Percentiles rank a stretch among this genome's conserved stretches.
phyloP scores from a whole-genome alignment of 208 protist genomes.

The Acanthamoeba triangularis region DNA sequence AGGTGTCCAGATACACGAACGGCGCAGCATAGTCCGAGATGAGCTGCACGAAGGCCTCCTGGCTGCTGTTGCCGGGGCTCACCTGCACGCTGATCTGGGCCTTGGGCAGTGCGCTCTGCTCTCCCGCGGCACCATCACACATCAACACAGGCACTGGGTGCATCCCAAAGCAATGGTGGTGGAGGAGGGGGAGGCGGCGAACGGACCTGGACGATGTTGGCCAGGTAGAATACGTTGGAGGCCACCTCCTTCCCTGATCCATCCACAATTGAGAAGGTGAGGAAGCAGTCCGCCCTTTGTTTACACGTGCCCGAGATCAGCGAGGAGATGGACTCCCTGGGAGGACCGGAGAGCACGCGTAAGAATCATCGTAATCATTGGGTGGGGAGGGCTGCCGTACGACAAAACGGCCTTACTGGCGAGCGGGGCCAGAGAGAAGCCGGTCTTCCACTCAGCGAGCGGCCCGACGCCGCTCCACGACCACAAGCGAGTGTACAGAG shows the following conservation, averaged over 20 bases:
- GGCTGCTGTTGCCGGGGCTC: neutral
- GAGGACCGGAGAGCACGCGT: neutral
- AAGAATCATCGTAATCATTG: neutral
- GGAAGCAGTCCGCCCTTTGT: constrained; percentile 32
- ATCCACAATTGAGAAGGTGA: constrained; percentile 7
- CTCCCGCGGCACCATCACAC: neutral
- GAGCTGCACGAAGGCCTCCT: neutral
- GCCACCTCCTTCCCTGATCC: neutral
- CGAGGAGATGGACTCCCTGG: neutral
- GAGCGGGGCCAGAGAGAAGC: neutral
- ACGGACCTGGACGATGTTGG: neutral
- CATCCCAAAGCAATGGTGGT: no score
- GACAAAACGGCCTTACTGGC: neutral
- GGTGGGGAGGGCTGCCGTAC: neutral
- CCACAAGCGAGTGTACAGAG: constrained; percentile 34
- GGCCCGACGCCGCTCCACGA: neutral
- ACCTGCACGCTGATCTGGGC: neutral
- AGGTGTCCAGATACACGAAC: neutral
- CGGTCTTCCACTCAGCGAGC: neutral
- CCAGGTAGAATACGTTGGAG: constrained; percentile 10
- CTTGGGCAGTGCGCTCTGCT: neutral
- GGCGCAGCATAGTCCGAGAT: neutral
- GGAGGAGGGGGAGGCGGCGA: neutral
- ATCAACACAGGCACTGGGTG: neutral
- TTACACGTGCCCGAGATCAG: constrained; percentile 12